phyloP scores from a whole-genome alignment of 2,329 filamentous ascomycete genomes.

The Aaosphaeria pasadenensis region DNA sequence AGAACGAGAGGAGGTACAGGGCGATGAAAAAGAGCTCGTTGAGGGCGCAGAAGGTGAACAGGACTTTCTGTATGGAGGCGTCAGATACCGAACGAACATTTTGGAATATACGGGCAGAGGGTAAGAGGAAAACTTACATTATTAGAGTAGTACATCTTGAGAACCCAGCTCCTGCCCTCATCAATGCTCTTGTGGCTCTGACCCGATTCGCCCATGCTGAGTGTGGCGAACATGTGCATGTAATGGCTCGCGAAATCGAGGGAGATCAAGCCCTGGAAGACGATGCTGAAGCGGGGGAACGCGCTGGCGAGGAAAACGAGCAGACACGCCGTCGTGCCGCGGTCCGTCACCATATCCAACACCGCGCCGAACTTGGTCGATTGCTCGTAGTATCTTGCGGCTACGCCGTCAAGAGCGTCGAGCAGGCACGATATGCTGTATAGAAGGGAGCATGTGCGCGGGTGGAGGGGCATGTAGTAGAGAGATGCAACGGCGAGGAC shows the following conservation, averaged over 20 bases:
- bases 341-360: constrained; percentile 98
- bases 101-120: neutral
- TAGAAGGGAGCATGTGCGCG: constrained; percentile 86
- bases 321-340: constrained; percentile 92
- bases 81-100: constrained; percentile 7
- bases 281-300: constrained; percentile 87
- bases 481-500: constrained; percentile 77
- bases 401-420: constrained; percentile 90
- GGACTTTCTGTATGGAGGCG: constrained; percentile 62
- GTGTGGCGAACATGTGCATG: constrained; percentile 97
- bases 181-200: constrained; percentile 93
- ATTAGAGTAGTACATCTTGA: constrained; percentile 97
- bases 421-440: constrained; percentile 95
- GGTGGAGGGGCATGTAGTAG: constrained; percentile 98
- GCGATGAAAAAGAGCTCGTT: constrained; percentile 99
- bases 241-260: constrained; percentile 95
- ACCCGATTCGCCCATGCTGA: constrained; percentile 78
- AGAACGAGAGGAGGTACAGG: constrained; percentile 96
- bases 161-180: constrained; percentile 78
- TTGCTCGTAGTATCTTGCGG: constrained; percentile 83
- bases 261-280: constrained; percentile 92
- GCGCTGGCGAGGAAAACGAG: constrained; percentile 93
- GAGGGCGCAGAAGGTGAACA: constrained; percentile 84
- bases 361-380: constrained; percentile 95
- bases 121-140: constrained; percentile 60